Evolutionary conservation across 192 early-diverging fungal genomes (phyloP), one percentile per base, ranked within the genome.

Genomic region (Helicostylum pulchrum): DNA sequence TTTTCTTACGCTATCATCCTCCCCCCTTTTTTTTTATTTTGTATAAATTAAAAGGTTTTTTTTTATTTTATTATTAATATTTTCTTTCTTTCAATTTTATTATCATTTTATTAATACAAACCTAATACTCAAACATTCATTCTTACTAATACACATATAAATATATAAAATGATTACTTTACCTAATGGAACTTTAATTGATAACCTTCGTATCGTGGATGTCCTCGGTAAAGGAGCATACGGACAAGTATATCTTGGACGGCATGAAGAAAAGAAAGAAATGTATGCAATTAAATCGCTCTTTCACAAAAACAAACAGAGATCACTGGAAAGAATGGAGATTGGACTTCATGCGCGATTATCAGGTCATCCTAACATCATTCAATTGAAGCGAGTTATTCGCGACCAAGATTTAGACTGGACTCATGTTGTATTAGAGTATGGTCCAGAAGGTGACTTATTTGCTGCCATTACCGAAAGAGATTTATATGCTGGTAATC

Each of bases 381-480:
- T 85, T 34, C 81, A 78, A 21, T 62, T 92, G 60, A 80, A 87
- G 64, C 77, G 77, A 34, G 73, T 87, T 39, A 77, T 92, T 64
- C 89, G 90, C 44, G 80, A 82, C 1, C 59, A 74, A 53, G 87
- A 87, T 53, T 84, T 77, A 62, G 63, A 87, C 36, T 55, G 49
- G 50, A 70, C 61, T 12, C 81, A 89, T 39, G 72, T 90, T 34
- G 80, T 90, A 23, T 80, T 92, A 55, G 90, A 92, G 77, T 85
- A 85, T 67, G 90, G 92, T 12, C 77, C 79, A 11, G 94, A 94
- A 53, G 97, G 97, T 43, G 97, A 99, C 80, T 79, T 99, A 36
- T 99, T 98, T 71, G 91, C 93, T 54, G 88, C 89, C 52, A 97
- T 99, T 65, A 93, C 96, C 5, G 85, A 84, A 42, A 83, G 86